A percentile compares a stretch with the other conserved stretches of the same genome.
Conservation (phyloP, 306 rosid species). For the Biancaea sappan region DNA sequence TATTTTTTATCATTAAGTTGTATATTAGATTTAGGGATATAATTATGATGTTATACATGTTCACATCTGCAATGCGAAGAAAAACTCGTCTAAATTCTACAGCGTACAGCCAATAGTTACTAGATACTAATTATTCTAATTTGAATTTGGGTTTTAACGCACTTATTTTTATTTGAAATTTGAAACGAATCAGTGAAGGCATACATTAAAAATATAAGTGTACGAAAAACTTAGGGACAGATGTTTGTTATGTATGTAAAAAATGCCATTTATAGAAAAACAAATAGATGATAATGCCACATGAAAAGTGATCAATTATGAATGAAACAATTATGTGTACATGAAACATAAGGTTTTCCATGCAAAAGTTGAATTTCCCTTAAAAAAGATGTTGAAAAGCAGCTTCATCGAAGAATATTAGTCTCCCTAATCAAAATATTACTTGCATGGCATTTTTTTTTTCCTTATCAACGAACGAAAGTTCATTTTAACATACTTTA, state of each 20-base stretch:
- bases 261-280: neutral
- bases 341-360: conserved; percentile 41
- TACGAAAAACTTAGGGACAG: neutral
- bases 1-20: neutral
- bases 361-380: conserved; percentile 60
- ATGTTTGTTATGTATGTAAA: neutral
- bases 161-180: too few species aligned
- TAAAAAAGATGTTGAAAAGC: conserved; percentile 63
- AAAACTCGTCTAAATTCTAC: too few species aligned
- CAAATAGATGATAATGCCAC: neutral
- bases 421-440: conserved; percentile 39
- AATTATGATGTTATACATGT: too few species aligned
- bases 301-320: neutral
- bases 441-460: conserved; percentile 62
- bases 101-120: neutral
- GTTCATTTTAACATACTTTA: conserved; percentile 67
- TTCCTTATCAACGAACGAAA: conserved; percentile 45
- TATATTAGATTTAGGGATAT: neutral
- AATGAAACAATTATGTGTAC: conserved; percentile 27
- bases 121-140: neutral
- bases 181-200: neutral
- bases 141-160: neutral
- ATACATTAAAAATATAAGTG: too few species aligned
- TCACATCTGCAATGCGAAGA: neutral
- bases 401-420: conserved; percentile 46